Evolutionary conservation across 2,329 filamentous ascomycete genomes (phyloP).

Genomic region (Chalara sp.): DNA sequence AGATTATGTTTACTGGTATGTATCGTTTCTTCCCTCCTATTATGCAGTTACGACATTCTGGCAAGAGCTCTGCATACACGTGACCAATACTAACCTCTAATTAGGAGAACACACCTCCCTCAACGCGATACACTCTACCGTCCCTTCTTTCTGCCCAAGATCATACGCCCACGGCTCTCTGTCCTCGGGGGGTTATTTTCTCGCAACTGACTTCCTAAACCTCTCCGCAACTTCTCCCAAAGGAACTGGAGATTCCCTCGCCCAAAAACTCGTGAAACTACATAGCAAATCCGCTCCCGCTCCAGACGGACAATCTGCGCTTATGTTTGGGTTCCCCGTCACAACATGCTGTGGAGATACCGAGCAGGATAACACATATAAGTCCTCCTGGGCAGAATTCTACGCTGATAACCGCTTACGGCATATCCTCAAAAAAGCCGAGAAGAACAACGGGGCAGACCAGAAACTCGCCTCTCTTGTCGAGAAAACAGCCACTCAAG

Average conservation of each 20-base stretch:
- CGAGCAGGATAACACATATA: constrained; percentile 71
- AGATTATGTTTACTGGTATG: constrained; percentile 63
- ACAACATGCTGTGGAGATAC: constrained; percentile 84
- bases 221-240: constrained; percentile 12
- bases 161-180: no score
- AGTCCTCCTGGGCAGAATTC: constrained; percentile 74
- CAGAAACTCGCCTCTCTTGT: constrained; percentile 54
- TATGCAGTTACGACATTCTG: constrained; percentile 2
- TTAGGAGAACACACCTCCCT: constrained; percentile 1
- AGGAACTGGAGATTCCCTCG: constrained; percentile 50
- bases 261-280: constrained; percentile 69
- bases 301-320: constrained; percentile 48
- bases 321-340: constrained; percentile 77
- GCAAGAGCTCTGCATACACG: not conserved
- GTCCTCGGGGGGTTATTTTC: no score
- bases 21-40: not conserved
- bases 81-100: constrained; percentile 13
- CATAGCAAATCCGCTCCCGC: constrained; percentile 69
- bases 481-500: constrained; percentile 51
- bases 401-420: constrained; percentile 71
- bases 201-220: no score
- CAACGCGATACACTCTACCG: no score
- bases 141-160: no score
- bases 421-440: constrained; percentile 51
- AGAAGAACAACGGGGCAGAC: constrained; percentile 58